Evolutionary conservation across 2,329 filamentous ascomycete species (phyloP).

Genomic region (Lojkania enalia): DNA sequence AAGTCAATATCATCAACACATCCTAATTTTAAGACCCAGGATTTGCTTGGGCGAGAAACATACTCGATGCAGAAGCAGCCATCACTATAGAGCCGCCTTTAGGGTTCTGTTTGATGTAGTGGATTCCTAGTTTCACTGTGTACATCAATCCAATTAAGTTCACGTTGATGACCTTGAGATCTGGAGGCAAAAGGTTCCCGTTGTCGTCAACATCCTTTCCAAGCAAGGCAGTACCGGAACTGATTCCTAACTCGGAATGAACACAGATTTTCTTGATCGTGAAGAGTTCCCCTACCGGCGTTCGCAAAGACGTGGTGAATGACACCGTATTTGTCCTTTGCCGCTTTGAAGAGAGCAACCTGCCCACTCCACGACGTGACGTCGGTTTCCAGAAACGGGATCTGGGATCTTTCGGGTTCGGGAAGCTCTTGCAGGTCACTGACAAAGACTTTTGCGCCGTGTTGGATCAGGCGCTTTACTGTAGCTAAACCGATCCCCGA

Average conservation of each 20-base stretch:
- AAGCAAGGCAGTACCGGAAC: constrained; percentile 19
- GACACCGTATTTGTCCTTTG: constrained; percentile 46
- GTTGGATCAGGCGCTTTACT: constrained; percentile 53
- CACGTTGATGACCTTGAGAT: constrained; percentile 29
- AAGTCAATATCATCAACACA: neutral
- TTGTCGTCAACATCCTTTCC: constrained; percentile 36
- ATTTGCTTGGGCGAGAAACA: no score
- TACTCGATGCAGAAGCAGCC: constrained; percentile 34
- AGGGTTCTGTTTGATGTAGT: constrained; percentile 30
- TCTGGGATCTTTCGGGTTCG: constrained; percentile 22
- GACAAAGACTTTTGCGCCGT: constrained; percentile 60
- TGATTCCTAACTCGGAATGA: constrained; percentile 26
- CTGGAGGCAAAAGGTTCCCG: constrained; percentile 33
- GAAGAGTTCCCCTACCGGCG: constrained; percentile 21
- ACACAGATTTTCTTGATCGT: neutral
- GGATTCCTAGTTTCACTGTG: constrained; percentile 33
- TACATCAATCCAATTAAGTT: constrained; percentile 36
- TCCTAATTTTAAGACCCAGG: neutral
- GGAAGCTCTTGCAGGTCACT: constrained; percentile 56
- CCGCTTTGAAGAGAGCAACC: constrained; percentile 55
- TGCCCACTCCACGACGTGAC: constrained; percentile 55
- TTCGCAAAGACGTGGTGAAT: constrained; percentile 53
- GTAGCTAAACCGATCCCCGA: constrained; percentile 65
- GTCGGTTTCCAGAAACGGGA: constrained; percentile 32
- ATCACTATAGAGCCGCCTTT: constrained; percentile 38